Conservation (phyloP, 768 basidiomycete species). For the Hypholoma sublateritium region DNA sequence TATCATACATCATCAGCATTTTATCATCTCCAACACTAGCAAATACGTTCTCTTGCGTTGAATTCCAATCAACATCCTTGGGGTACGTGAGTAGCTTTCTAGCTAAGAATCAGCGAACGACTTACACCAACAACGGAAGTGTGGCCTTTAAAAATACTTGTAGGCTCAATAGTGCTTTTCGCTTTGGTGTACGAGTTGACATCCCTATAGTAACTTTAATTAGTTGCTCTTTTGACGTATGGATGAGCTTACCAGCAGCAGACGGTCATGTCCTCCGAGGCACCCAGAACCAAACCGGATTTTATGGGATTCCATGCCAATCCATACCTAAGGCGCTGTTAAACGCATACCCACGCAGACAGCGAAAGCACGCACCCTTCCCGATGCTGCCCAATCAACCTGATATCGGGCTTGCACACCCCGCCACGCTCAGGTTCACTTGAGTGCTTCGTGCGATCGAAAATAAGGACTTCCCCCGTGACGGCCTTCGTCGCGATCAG, state of each 20-base stretch:
- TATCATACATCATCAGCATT: slow-evolving; percentile 79
- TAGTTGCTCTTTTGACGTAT: neutral
- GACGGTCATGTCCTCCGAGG: slow-evolving; percentile 94
- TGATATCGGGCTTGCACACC: slow-evolving; percentile 87
- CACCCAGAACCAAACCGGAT: slow-evolving; percentile 82
- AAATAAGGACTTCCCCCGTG: slow-evolving; percentile 88
- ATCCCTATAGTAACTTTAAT: slow-evolving; percentile 59
- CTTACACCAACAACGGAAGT: slow-evolving; percentile 85
- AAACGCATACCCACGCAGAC: neutral
- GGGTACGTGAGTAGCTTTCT: neutral
- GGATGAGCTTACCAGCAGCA: slow-evolving; percentile 75
- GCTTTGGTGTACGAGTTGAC: slow-evolving; percentile 83
- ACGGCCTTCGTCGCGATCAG: slow-evolving; percentile 94
- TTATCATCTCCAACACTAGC: slow-evolving; percentile 97
- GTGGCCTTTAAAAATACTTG: slow-evolving; percentile 84
- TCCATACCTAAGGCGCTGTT: slow-evolving; percentile 64
- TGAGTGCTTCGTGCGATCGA: slow-evolving; percentile 96
- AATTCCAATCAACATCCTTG: slow-evolving; percentile 97
- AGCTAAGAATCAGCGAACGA: neutral
- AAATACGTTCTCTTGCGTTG: slow-evolving; percentile 77
- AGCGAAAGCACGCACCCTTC: slow-evolving; percentile 73
- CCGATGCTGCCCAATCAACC: slow-evolving; percentile 83
- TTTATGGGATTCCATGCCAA: slow-evolving; percentile 90
- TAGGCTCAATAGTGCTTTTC: slow-evolving; percentile 80
- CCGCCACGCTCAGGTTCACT: slow-evolving; percentile 88